Base-by-base conservation (phyloP, 1,284 basidiomycete genomes). In the Naganishia liquefaciens region DNA sequence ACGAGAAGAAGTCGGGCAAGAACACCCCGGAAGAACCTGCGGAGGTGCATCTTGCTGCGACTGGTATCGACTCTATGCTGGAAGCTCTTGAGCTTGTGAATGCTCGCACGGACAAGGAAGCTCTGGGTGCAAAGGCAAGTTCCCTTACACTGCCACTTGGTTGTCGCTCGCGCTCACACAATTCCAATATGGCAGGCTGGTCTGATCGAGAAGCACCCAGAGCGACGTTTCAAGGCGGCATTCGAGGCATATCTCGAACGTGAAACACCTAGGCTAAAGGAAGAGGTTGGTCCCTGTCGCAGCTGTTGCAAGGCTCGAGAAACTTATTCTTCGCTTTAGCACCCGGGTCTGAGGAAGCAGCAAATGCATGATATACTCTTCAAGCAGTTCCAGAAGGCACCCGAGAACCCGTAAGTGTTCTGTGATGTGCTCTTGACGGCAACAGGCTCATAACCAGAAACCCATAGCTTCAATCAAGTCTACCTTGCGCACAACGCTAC, bases 221-320 rank as follows among this genome's bases (percentile, higher is more conserved):
- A 99, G 86, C 53, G 91, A 75, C 86, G 91, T 67, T 93, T 89
- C 84, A 94, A 94, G 86, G 92, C 88, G 44, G 90, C 93, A 6
- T 93, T 90, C 71, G 92, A 94, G 74, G 92, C 91, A 4, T 98
- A 94, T 80, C 86, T 90, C 74, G 93, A 97, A 71, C 83, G 86
- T 3, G 90, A 96, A 74, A 80, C 98, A 70, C 91, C 94, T 0
- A 87, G 83, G 27, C 71, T 89, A 68, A 88, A 85, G 75, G 79
- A 84, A 69, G 92, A 97, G 28, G 89, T 78, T 62, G 69, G 76
- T 69, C 5, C 23, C 30, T 23, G 11, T 44, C 23, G n/a, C 40
- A 40, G 27, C 39, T 19, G 23, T 5, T 27, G 17, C 9, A n/a
- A n/a, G 27, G 37, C 43, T 21, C n/a, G 23, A 17, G 40, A 54